Base-by-base conservation (phyloP, 805 yeast species). In the Metschnikowia shivogae region DNA sequence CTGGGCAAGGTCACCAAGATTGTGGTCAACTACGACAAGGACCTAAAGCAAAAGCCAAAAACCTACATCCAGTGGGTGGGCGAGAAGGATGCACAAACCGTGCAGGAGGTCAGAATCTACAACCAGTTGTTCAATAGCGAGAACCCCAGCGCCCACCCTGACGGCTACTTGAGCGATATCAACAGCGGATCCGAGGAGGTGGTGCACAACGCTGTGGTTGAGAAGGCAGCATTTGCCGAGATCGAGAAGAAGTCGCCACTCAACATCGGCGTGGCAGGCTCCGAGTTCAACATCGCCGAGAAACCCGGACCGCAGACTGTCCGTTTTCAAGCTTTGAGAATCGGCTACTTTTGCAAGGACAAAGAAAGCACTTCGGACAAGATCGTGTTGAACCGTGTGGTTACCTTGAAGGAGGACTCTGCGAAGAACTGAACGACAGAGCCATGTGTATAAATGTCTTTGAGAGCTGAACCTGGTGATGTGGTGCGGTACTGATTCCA, bases 11-110 rank as follows among this genome's bases (percentile, higher is more conserved):
- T 90, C 43, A 71, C 72, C 17, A 81, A 78, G 66, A 79, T 93
- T 46, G 82, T 84, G 55, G 96, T 86, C 41, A 78, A 83, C 57
- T 93, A 92, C 61, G 86, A 89, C 61, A 80, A 80, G 51, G 50
- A 47, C 34, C 70, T 68, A 45, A 72, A 72, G 53, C 78, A 74
- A 64, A 89, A 87, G 62, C 99, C 99, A 61, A 93, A 92, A 79
- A 90, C 99, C 8, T 93, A 75, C 63, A 89, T 93, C 60, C 99
- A 93, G 70, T 93, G 99, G 99, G 82, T 93, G 42, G 95, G 97
- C 42, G 80, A 81, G 50, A 72, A 82, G 19, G 68, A 72, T 28
- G 76, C 78, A 48, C 73, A 85, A 38, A 66, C 66, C 43, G 64
- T 93, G 45, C 65, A 74, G 27, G 95, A 93, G 67, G 86, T 90